Base-by-base conservation (phyloP, 2,329 filamentous ascomycete species). In the Nothophaeocryptopus gaeumannii region DNA sequence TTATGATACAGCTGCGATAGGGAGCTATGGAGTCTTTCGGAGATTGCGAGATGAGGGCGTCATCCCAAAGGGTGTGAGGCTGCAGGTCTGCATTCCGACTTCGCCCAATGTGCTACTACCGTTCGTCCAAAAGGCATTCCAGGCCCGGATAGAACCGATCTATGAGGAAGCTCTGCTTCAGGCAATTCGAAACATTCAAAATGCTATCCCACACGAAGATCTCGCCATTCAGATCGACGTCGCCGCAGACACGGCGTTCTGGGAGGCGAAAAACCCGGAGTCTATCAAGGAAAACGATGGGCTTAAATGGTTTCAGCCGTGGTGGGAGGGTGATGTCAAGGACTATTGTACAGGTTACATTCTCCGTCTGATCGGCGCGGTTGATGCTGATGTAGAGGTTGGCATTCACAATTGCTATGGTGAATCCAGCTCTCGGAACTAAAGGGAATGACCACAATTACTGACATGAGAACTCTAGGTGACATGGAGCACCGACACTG, bases 361-460 rank as follows among this genome's bases (percentile, higher is more conserved):
- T 8, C 45, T 59, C 2, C 56, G 63, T 2, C 53, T 73, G 47
- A 61, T 65, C 5, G 54, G 57, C 7, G 56, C 57, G 8, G 62
- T 76, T 4, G 59, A 67, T 31, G 30, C 58, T 5, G 64, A 68
- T 51, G 69, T 76, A 1, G 66, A 73, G 34, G 39, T 77, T 46
- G 74, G 72, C 0, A 66, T 73, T 30, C 74, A 77, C 57, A 64
- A 77, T 14, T 78, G 75, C 61, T 77, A 77, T 55, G 75, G 74
- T 63, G 7, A 26, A 26, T 7, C 7, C 20, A 26, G 3, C 20
- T n/a, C 20, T 26, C 20, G 20, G 20, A 26, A 26, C 20, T 7
- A 30, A 20, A 16, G 10, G 9, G 7, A 10, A 2, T 20, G 35
- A 9, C 2, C 29, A 38, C 2, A 33, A 10, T 3, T 30, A 14